Percentiles rank a stretch among this genome's conserved stretches.
Conservation (phyloP, 139 green algal species). For the Eudorina sp. region DNA sequence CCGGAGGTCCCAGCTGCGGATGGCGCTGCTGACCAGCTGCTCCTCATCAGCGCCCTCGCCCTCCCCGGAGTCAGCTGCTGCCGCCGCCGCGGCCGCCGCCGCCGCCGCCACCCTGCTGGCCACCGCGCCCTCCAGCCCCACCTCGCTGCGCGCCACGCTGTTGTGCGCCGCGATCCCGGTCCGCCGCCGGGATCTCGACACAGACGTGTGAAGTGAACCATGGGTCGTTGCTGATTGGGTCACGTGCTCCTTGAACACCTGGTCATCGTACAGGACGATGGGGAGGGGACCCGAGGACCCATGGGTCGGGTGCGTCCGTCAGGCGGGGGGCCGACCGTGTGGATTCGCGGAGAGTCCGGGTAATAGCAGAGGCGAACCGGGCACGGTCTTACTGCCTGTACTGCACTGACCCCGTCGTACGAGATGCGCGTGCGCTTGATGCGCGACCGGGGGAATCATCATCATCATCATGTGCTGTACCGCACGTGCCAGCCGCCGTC, state of each 20-base stretch:
- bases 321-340: no score
- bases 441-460: no score
- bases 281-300: no score
- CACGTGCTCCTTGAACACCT: constrained; percentile 40
- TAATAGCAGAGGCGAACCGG: no score
- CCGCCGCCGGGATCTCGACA: not conserved
- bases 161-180: not conserved
- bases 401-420: no score
- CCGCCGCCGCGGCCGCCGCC: not conserved
- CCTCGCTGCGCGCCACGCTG: not conserved
- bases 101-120: not conserved
- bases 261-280: not conserved
- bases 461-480: no score
- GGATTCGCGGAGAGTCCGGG: no score
- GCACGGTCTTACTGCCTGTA: no score
- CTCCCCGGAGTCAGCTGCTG: not conserved
- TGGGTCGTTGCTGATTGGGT: not conserved
- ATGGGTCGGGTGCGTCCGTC: no score
- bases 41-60: not conserved
- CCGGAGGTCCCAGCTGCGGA: constrained; percentile 30
- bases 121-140: not conserved
- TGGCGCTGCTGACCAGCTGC: not conserved
- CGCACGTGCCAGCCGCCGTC: no score
- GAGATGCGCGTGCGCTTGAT: no score
- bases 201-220: not conserved